Base-by-base conservation (phyloP, 352 stramenopile species). In the Pythium dissotocum region DNA sequence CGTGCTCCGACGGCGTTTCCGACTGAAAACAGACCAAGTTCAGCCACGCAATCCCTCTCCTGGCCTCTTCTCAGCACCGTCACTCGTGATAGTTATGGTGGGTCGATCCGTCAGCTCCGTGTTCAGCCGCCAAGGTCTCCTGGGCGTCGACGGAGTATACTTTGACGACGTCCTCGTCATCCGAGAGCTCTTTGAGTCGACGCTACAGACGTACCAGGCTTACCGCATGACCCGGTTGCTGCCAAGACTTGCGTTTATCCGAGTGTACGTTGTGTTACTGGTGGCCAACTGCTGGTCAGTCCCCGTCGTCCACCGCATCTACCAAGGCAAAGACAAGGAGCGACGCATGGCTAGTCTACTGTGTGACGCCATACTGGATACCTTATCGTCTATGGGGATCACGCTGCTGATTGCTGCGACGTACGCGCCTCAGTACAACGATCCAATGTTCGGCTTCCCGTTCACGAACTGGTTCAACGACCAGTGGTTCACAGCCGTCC, bases 191-290 rank as follows among this genome's bases (percentile, higher is more conserved):
- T n/a, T 63, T 18, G 58, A 63, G 28, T 55, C 58, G 13, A 32
- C 24, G 4, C 58, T 63, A 10, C 58, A 63, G 58, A 63, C 40
- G 4, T 42, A 55, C 58, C 58, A 63, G 33, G 58, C 38, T 3
- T 63, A 46, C 58, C 38, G 38, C 36, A 53, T 63, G 58, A 55
- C 36, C 13, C 36, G 38, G n/a, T n/a, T 40, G 5, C 35, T 67
- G 24, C 42, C 64, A 26, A 30, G 51, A 30, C 51, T 71, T 38
- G 21, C 53, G 67, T 13, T 76, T 52, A 62, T 49, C 59, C 30
- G 67, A 16, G 56, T 60, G 9, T 67, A 67, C 38, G 51, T 67
- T 21, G 28, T 26, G 9, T 35, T 67, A 7, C 35, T 65, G 4
- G 51, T 67, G 0, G 8, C 30, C n/a, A 67, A 67, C 28, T 67